Base-by-base conservation (phyloP, 108 stramenopile species). In the Fragilaria radians region DNA sequence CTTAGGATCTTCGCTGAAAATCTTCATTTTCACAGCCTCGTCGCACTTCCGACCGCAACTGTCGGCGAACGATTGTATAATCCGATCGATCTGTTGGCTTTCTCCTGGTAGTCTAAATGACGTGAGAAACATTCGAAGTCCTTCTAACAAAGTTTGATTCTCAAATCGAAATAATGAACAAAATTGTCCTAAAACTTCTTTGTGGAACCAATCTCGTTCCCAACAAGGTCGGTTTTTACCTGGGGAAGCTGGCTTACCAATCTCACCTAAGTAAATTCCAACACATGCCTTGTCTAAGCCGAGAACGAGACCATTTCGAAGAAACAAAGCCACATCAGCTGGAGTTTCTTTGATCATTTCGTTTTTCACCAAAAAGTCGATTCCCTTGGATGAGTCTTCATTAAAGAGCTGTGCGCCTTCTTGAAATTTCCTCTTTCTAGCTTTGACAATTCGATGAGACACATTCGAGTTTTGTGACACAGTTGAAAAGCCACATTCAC, bases 71-170 rank as follows among this genome's bases (percentile, higher is more conserved):
- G 89, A 78, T 62, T 94, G 88, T 14, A 94, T 58, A 57, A 96
- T 89, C 25, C 89, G 81, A 61, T 90, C 91, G 66, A 94, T 93
- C 66, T 82, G 83, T 63, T 94, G 93, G 18, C 89, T 85, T 75
- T 98, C 97, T 5, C 95, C 95, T 1, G 97, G 97, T 21, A 98
- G 72, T 27, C 97, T 82, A 65, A 98, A 98, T n/a, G 89, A 74
- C 4, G 87, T 78, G 19, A 98, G 56, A 67, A 95, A 98, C 89
- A 94, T 95, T 7, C 97, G 81, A 32, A 98, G 64, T 3, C 94
- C 76, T 28, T 85, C 89, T 48, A 98, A 65, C 59, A 96, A 50
- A 46, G 77, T 71, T 59, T 94, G 90, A 17, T 74, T 56, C 52
- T 89, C 80, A 63, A 98, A 94, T 26, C 83, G 68, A 71, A 98